Percentiles rank a stretch among this genome's conserved stretches.
Conservation (phyloP, 768 basidiomycete genomes). For the Leccinum boreale region DNA sequence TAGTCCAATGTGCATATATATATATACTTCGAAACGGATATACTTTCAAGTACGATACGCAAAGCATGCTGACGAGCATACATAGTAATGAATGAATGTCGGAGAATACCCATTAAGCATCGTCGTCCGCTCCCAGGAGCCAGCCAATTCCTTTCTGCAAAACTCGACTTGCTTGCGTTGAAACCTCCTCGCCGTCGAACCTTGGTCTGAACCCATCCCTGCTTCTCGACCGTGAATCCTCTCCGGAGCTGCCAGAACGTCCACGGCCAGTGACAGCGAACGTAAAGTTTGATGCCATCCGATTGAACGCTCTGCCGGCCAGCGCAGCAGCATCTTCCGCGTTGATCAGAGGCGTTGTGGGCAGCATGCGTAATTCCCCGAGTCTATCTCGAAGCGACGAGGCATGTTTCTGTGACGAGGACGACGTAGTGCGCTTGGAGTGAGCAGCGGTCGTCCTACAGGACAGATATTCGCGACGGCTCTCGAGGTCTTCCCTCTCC, state of each 20-base stretch:
- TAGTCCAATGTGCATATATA: conserved; percentile 26
- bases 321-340: conserved; percentile 79
- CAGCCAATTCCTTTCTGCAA: conserved; percentile 92
- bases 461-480: conserved; percentile 43
- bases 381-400: conserved; percentile 60
- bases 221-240: conserved; percentile 31
- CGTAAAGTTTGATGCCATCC: conserved; percentile 72
- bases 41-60: conserved; percentile 17
- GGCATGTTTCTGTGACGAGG: conserved; percentile 35
- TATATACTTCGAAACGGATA: conserved; percentile 21
- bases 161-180: conserved; percentile 71
- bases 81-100: conserved; percentile 10
- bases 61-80: conserved; percentile 12
- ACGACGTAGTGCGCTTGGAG: conserved; percentile 10
- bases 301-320: conserved; percentile 74
- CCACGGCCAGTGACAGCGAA: conserved; percentile 52
- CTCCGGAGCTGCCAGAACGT: conserved; percentile 20
- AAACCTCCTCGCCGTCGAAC: conserved; percentile 58
- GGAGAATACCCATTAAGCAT: conserved; percentile 1
- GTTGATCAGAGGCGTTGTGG: conserved; percentile 62
- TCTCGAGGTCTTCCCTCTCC: conserved; percentile 61
- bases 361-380: conserved; percentile 68
- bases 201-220: conserved; percentile 40
- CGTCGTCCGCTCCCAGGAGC: conserved; percentile 86
- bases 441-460: conserved; percentile 15